Evolutionary conservation across 2,329 filamentous ascomycete genomes (phyloP).

Genomic region (Aulographum hederae): DNA sequence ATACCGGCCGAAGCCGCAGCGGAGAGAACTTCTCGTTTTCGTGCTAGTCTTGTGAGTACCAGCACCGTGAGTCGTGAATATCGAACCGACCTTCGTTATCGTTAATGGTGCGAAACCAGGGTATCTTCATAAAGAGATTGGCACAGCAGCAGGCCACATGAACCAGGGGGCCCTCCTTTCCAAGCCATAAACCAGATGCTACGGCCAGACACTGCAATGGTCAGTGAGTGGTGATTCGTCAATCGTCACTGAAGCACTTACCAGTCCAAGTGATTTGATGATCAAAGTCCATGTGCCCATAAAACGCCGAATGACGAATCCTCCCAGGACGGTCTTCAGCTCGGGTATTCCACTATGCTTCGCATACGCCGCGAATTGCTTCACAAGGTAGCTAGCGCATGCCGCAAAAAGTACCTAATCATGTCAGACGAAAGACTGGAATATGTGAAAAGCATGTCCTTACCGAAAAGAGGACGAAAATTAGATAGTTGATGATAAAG

Average conservation of each 20-base stretch:
- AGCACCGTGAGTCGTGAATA: not conserved
- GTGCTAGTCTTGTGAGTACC: constrained; percentile 34
- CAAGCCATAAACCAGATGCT: constrained; percentile 87
- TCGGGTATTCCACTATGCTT: constrained; percentile 94
- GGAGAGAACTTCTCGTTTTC: constrained; percentile 83
- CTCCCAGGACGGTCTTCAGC: constrained; percentile 89
- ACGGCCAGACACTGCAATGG: constrained; percentile 61
- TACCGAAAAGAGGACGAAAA: constrained; percentile 75
- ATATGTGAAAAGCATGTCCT: constrained; percentile 12
- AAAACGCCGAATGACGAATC: constrained; percentile 80
- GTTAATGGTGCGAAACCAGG: constrained; percentile 65
- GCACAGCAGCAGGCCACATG: constrained; percentile 96
- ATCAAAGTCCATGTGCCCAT: constrained; percentile 75
- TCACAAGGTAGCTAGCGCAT: constrained; percentile 61
- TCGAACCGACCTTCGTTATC: constrained; percentile 56
- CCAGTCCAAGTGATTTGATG: constrained; percentile 77
- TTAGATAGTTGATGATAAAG: constrained; percentile 73
- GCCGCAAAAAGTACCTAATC: constrained; percentile 56
- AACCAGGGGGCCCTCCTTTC: constrained; percentile 87
- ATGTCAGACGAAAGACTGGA: constrained; percentile 9
- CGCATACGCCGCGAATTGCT: constrained; percentile 70
- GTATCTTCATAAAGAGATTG: constrained; percentile 79
- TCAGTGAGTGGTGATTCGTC: constrained; percentile 10
- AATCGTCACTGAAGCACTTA: constrained; percentile 22
- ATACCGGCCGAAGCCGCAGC: constrained; percentile 85